Evolutionary conservation across 2,329 filamentous ascomycete genomes (phyloP).

Genomic region (Colletotrichum lentis): DNA sequence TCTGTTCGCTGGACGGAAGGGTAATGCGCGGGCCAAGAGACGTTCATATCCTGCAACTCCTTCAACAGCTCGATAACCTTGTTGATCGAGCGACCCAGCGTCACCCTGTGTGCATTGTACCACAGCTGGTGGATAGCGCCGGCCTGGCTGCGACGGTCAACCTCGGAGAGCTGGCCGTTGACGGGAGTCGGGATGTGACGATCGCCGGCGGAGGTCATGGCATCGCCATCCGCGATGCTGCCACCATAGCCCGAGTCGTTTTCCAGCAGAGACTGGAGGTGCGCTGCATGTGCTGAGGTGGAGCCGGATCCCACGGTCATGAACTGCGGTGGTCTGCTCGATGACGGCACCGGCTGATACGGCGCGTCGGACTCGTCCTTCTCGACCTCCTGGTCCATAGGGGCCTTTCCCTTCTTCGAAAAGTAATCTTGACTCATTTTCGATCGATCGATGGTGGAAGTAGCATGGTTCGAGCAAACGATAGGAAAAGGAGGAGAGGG

Average conservation of each 20-base stretch:
- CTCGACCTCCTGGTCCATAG: conserved; percentile 45
- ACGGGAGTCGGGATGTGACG: conserved; percentile 36
- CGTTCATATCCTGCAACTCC: conserved; percentile 86
- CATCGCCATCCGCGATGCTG: conserved; percentile 73
- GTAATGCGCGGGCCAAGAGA: conserved; percentile 93
- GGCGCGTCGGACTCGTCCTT: conserved; percentile 43
- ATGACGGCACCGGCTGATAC: conserved; percentile 41
- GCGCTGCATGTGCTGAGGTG: conserved; percentile 81
- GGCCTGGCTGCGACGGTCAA: conserved; percentile 65
- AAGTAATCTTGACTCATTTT: conserved; percentile 70
- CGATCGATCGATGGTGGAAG: conserved; percentile 42
- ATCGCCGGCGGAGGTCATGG: conserved; percentile 47
- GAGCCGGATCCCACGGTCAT: conserved; percentile 89
- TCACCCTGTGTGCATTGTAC: conserved; percentile 91
- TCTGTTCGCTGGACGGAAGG: conserved; percentile 78
- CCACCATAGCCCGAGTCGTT: conserved; percentile 92
- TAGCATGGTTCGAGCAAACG: conserved; percentile 49
- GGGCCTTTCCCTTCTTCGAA: conserved; percentile 62
- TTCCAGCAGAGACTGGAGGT: conserved; percentile 82
- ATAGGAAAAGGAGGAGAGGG: conserved; percentile 11
- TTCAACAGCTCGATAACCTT: conserved; percentile 85
- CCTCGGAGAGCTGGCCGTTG: conserved; percentile 51
- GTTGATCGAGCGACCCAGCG: conserved; percentile 87
- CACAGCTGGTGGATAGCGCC: conserved; percentile 91
- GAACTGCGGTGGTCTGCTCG: conserved; percentile 66